phyloP scores from a whole-genome alignment of 768 basidiomycete species.

The Xerocomellus amylosporus region DNA sequence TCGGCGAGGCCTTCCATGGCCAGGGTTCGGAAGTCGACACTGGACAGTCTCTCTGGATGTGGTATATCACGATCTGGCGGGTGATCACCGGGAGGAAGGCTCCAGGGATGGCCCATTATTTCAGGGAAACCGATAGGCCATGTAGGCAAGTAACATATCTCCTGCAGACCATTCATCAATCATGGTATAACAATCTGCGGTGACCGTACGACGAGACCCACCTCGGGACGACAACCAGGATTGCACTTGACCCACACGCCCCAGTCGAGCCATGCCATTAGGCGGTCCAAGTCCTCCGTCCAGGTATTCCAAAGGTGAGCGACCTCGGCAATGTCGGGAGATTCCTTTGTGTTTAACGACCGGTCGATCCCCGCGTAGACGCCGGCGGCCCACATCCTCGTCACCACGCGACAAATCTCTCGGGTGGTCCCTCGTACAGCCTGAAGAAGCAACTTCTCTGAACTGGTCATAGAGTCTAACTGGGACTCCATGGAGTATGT shows the following conservation, averaged over 20 bases:
- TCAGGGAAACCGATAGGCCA: conserved; percentile 19
- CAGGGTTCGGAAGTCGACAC: background rate
- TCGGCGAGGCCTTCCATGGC: background rate
- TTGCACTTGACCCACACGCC: conserved; percentile 46
- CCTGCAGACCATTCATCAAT: conserved; percentile 8
- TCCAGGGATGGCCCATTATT: background rate
- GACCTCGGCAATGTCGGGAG: conserved; percentile 1
- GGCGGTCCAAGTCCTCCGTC: conserved; percentile 30
- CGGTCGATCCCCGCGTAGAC: conserved; percentile 18
- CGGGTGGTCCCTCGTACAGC: conserved; percentile 34
- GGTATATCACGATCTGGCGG: background rate
- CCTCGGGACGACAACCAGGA: conserved; percentile 46
- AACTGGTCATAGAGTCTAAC: conserved; percentile 20
- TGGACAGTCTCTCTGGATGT: background rate
- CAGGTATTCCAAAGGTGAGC: conserved; percentile 28
- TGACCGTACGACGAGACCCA: conserved; percentile 22
- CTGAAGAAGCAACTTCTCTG: conserved; percentile 28
- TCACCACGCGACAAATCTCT: conserved; percentile 47
- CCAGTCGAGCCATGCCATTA: conserved; percentile 57
- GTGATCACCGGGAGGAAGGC: no score
- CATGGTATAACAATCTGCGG: no score
- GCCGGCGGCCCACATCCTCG: conserved; percentile 48
- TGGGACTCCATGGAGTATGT: conserved; percentile 11
- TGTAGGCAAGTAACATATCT: conserved; percentile 29
- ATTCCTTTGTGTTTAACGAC: background rate